phyloP scores from a whole-genome alignment of 352 stramenopile genomes.

The Globisporangium lucens region DNA sequence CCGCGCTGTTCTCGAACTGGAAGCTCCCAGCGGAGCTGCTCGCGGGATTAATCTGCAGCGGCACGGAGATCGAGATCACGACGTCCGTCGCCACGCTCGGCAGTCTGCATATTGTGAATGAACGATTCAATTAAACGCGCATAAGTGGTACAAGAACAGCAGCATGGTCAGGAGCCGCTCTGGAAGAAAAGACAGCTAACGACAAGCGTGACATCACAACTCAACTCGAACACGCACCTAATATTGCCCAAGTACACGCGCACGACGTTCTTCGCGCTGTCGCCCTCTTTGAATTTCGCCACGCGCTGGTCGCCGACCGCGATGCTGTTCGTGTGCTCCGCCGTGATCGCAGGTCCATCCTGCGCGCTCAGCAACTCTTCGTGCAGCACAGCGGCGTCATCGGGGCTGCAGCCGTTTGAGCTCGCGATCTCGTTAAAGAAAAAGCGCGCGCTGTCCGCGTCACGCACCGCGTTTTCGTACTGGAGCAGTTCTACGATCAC shows the following conservation, averaged over 20 bases:
- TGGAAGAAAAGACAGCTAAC: not conserved
- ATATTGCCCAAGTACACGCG: conserved; percentile 78
- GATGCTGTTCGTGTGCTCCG: conserved; percentile 36
- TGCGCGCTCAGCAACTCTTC: conserved; percentile 30
- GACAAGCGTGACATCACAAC: not conserved
- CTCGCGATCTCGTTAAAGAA: conserved; percentile 86
- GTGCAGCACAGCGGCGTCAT: conserved; percentile 53
- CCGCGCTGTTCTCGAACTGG: conserved; percentile 61
- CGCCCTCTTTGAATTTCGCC: conserved; percentile 83
- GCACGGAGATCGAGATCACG: conserved; percentile 76
- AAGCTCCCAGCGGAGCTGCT: conserved; percentile 66
- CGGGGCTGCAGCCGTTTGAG: conserved; percentile 66
- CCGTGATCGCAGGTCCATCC: conserved; percentile 33
- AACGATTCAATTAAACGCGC: not conserved
- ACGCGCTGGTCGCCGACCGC: conserved; percentile 77
- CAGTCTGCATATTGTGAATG: conserved; percentile 25
- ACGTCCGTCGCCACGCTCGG: conserved; percentile 75
- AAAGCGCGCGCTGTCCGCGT: conserved; percentile 52
- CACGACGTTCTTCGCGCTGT: conserved; percentile 81
- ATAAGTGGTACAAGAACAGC: not conserved
- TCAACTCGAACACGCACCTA: conserved; percentile 21
- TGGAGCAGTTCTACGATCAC: conserved; percentile 84
- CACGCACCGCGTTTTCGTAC: conserved; percentile 46
- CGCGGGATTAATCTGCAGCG: conserved; percentile 67
- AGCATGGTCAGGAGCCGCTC: not conserved